phyloP scores from a whole-genome alignment of 2,329 filamentous ascomycete species.

The Berkeleyomyces basicola region DNA sequence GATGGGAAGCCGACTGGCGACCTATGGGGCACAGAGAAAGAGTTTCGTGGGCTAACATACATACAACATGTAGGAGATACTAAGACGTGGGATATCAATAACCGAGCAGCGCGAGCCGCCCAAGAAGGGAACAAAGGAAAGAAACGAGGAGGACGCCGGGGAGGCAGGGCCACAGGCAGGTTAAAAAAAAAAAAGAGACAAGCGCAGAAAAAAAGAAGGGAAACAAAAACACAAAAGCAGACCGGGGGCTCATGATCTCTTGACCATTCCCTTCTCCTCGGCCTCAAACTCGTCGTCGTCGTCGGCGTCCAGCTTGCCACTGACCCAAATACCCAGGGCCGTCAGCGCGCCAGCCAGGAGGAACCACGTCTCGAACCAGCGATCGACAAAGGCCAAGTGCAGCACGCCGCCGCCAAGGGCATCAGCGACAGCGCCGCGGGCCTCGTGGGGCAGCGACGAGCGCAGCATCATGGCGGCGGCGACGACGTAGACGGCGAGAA shows the following conservation, averaged over 20 bases:
- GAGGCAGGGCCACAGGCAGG: neutral
- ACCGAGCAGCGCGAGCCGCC: neutral
- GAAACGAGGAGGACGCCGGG: neutral
- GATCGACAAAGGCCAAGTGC: constrained; percentile 38
- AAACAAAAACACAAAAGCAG: neutral
- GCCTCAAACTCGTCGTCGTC: constrained; percentile 44
- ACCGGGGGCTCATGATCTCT: constrained; percentile 36
- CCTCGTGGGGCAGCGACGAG: constrained; percentile 46
- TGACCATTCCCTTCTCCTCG: constrained; percentile 54
- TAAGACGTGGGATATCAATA: neutral
- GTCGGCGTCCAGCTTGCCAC: constrained; percentile 28
- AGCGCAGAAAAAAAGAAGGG: constrained; percentile 13
- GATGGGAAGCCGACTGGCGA: neutral
- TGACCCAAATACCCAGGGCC: constrained; percentile 53
- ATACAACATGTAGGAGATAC: neutral
- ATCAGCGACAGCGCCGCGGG: constrained; percentile 61
- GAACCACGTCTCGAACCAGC: constrained; percentile 85
- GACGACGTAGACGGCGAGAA: constrained; percentile 74
- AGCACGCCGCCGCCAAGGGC: constrained; percentile 58
- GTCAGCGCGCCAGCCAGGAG: constrained; percentile 50
- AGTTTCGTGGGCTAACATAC: neutral
- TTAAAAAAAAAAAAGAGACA: neutral
- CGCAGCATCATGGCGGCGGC: constrained; percentile 59
- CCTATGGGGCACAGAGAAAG: neutral
- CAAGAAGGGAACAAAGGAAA: neutral